Percentiles rank a stretch among this genome's conserved stretches.
Conservation (phyloP, 352 stramenopile genomes). For the Globisporangium spinosum region DNA sequence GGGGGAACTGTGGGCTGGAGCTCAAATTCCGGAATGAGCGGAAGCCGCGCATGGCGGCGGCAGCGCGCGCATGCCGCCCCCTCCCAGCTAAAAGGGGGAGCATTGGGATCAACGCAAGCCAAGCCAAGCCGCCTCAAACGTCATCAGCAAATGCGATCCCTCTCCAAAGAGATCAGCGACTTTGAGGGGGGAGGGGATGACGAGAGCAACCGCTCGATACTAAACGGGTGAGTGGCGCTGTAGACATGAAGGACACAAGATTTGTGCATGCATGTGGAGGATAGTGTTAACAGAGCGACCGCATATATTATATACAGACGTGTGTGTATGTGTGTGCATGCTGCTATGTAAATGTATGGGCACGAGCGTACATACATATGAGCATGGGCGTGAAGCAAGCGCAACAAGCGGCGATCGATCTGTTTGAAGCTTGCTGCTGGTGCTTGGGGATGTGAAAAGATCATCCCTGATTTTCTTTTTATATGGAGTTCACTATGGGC, state of each 20-base stretch:
- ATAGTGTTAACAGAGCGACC: not conserved
- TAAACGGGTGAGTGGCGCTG: not conserved
- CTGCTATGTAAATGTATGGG: not conserved
- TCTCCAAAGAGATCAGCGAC: constrained; percentile 15
- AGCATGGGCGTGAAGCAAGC: not conserved
- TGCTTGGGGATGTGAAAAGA: constrained; percentile 4
- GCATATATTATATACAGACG: not conserved
- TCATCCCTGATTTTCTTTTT: constrained; percentile 4
- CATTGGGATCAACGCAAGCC: too few species aligned
- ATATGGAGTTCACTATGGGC: constrained; percentile 11
- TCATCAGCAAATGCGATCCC: constrained; percentile 7
- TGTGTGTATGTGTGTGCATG: not conserved
- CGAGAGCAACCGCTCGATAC: constrained; percentile 1
- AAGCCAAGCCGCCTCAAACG: not conserved
- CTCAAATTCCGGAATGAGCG: constrained; percentile 29
- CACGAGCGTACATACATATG: not conserved
- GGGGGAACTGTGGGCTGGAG: constrained; percentile 18
- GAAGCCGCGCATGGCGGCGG: constrained; percentile 1
- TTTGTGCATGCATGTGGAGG: not conserved
- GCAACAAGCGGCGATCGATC: not conserved
- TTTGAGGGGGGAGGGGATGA: constrained; percentile 6
- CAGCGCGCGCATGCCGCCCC: not conserved
- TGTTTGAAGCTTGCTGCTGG: not conserved
- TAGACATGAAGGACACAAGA: constrained; percentile 3
- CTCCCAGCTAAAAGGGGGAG: not conserved